Evolutionary conservation across 2,329 filamentous ascomycete species (phyloP), one percentile per base, ranked within the genome.

Genomic region (Nemania diffusa): DNA sequence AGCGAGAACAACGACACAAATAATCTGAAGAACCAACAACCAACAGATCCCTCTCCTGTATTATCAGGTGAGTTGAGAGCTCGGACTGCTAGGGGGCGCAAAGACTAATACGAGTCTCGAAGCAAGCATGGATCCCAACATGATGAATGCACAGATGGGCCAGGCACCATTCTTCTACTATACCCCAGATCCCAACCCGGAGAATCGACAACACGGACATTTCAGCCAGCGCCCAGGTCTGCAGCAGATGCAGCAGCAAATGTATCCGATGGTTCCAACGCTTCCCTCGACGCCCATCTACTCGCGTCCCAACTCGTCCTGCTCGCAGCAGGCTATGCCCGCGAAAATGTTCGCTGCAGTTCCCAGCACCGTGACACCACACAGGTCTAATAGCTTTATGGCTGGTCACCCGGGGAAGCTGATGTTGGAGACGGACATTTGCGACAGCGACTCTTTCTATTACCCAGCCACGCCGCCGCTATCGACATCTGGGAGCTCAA

Each of bases 131-230:
- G 91, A 92, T 77, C 80, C 87, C 75, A 84, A 79, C 71, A 83
- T 86, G 82, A 85, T 87, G 82, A 73, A 77, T 32, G 77, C 81
- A 75, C 88, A 86, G 80, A 88, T 92, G 85, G 89, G 86, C 69
- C 91, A 92, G 81, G 88, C 90, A 72, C 84, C 92, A 66, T 97
- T 94, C 85, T 94, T 92, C 87, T 96, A 94, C 85, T 97, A 95
- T 84, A 91, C 89, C 76, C 89, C 91, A 72, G 92, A 96, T 74
- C 86, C 90, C 71, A 90, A 88, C 79, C 84, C 88, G 70, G 91
- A 94, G 78, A 86, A 87, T 76, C 87, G 90, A 76, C 91, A 92
- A 77, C 91, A 94, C 81, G 89, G 89, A 62, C 90, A 92, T 81
- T 94, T 93, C 84, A 87, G 90, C 71, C 87, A 88, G 69, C 87